Conservation (phyloP, 805 yeast genomes). For the Candida adriatica region DNA sequence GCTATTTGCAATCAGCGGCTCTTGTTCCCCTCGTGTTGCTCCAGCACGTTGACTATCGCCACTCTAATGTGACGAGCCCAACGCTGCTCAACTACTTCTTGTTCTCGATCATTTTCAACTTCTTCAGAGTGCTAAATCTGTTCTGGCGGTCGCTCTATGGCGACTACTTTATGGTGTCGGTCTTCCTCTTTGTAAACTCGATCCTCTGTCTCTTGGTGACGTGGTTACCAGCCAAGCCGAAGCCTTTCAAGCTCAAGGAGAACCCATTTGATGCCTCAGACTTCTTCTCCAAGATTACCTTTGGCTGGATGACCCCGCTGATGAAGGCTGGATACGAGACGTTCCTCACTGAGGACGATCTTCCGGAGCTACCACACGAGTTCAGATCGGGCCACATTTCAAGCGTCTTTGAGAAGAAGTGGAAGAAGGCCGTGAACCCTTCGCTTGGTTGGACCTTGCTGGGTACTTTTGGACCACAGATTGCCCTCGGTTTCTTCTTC, state of each 20-base stretch:
- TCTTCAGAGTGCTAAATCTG: conserved; percentile 36
- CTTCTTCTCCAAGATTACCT: conserved; percentile 70
- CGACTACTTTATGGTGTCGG: conserved; percentile 24
- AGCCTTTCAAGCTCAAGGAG: conserved; percentile 32
- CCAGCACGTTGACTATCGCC: conserved; percentile 67
- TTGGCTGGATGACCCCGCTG: conserved; percentile 87
- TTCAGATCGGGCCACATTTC: conserved; percentile 53
- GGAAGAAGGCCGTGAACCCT: conserved; percentile 52
- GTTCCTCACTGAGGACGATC: conserved; percentile 49
- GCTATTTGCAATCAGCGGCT: conserved; percentile 34
- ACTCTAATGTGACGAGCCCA: conserved; percentile 59
- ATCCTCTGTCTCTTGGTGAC: conserved; percentile 28
- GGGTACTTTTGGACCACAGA: conserved; percentile 65
- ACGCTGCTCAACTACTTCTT: conserved; percentile 73
- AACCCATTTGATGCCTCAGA: conserved; percentile 42
- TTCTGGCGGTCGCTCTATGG: conserved; percentile 26
- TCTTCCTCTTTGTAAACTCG: conserved; percentile 28
- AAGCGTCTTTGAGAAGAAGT: conserved; percentile 43
- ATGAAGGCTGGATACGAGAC: conserved; percentile 73
- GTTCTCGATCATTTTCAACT: conserved; percentile 40
- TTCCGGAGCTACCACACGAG: conserved; percentile 71
- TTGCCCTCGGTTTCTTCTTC: conserved; percentile 63
- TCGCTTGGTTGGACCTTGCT: conserved; percentile 57
- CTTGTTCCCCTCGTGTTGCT: conserved; percentile 45
- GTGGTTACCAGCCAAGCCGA: conserved; percentile 33